Conservation (phyloP, 2,329 filamentous ascomycete genomes). For the Neopestalotiopsis clavispora region DNA sequence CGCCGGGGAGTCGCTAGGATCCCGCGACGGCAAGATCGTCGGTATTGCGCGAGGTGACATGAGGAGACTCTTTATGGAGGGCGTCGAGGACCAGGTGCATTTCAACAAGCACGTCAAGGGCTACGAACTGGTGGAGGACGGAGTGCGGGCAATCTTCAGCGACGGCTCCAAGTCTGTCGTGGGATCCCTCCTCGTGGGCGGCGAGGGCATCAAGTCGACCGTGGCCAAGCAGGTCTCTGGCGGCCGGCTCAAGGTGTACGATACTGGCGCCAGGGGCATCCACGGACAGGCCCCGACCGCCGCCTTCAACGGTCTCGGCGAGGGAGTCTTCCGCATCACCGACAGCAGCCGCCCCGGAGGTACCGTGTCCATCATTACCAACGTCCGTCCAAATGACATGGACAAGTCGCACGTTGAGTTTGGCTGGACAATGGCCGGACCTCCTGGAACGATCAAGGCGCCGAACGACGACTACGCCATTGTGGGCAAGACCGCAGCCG, state of each 20-base stretch:
- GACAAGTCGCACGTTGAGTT: constrained; percentile 61
- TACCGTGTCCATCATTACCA: constrained; percentile 62
- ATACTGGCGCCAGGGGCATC: constrained; percentile 67
- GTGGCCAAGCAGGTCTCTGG: constrained; percentile 64
- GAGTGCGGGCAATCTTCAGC: constrained; percentile 62
- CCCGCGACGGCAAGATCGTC: constrained; percentile 62
- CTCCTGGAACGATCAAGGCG: constrained; percentile 60
- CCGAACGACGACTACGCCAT: constrained; percentile 66
- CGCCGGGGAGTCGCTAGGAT: constrained; percentile 43
- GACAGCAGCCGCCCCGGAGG: constrained; percentile 55
- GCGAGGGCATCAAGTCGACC: constrained; percentile 66
- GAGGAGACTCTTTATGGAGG: constrained; percentile 61
- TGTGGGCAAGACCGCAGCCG: constrained; percentile 59
- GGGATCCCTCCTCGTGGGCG: constrained; percentile 63
- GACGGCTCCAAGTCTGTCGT: constrained; percentile 64
- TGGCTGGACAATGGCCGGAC: constrained; percentile 67
- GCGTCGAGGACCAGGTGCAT: constrained; percentile 58
- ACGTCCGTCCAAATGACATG: constrained; percentile 64
- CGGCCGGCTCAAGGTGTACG: constrained; percentile 64
- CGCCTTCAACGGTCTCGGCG: constrained; percentile 65
- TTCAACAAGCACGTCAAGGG: constrained; percentile 62
- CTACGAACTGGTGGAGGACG: constrained; percentile 59
- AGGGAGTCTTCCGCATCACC: constrained; percentile 63
- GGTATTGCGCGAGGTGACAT: constrained; percentile 69
- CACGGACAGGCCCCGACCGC: constrained; percentile 68